Evolutionary conservation across 306 rosid species (phyloP).

Genomic region (Mimosa bimucronata): DNA sequence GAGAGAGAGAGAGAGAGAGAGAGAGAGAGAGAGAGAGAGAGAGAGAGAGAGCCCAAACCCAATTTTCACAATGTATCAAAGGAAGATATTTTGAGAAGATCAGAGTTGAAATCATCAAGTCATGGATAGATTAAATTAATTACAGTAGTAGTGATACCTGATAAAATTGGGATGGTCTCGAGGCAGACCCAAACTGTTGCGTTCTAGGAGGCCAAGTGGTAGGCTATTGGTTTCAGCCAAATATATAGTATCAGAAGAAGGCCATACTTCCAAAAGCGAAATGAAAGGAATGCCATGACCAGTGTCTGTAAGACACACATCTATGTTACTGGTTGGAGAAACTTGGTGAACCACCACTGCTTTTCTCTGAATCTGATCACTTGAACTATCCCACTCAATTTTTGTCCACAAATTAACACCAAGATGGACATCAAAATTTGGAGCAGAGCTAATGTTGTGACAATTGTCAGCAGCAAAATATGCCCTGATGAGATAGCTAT

Average conservation of each 20-base stretch:
- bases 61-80: too few relatives aligned
- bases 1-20: too few relatives aligned
- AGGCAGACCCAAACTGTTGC: too few relatives aligned
- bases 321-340: not conserved
- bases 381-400: too few relatives aligned
- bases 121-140: too few relatives aligned
- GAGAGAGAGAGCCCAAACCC: too few relatives aligned
- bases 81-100: too few relatives aligned
- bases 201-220: not conserved
- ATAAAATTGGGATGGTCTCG: too few relatives aligned
- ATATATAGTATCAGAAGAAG: not conserved
- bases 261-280: not conserved
- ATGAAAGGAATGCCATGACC: not conserved
- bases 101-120: too few relatives aligned
- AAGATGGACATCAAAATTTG: not conserved
- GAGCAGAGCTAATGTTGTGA: not conserved
- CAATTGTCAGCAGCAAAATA: not conserved
- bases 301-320: not conserved
- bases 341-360: not conserved
- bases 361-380: too few relatives aligned
- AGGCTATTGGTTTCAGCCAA: not conserved
- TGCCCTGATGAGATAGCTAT: constrained; percentile 44
- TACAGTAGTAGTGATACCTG: too few relatives aligned
- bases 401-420: not conserved
- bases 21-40: too few relatives aligned